These are phyloP conservation scores for Pyrus hybrid DNA, from an alignment of 331 rosid species.

Conservation along the genomic window DNA sequence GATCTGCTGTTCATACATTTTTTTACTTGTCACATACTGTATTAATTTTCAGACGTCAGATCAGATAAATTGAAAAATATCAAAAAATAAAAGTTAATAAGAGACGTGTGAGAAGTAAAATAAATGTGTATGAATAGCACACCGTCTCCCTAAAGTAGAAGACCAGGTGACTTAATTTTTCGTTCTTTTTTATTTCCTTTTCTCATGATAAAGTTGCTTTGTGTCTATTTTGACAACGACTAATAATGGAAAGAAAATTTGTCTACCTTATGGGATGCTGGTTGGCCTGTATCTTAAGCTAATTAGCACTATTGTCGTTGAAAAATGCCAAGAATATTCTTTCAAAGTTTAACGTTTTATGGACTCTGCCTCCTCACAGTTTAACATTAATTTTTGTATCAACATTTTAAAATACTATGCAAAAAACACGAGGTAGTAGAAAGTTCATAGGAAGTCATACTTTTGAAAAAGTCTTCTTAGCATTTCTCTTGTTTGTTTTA, in stretches of 20 bases:
- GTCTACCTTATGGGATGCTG: neutral
- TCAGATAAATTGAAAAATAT: no score
- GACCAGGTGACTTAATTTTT: neutral
- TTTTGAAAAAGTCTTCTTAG: no score
- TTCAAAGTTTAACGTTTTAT: fast-evolving
- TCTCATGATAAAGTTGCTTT: neutral
- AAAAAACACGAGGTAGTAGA: no score
- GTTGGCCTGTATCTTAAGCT: no score
- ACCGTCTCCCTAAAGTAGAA: neutral
- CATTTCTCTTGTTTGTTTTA: no score
- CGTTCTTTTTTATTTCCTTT: neutral
- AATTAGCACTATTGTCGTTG: no score
- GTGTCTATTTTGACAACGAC: neutral
- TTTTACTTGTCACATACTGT: no score
- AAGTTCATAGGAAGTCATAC: fast-evolving
- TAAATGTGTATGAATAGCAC: fast-evolving
- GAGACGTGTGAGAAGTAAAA: fast-evolving
- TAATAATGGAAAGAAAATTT: neutral
- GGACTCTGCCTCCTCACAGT: fast-evolving
- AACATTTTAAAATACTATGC: no score
- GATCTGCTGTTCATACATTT: no score
- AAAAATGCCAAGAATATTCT: no score
- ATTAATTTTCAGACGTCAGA: no score
- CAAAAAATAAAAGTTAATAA: no score
- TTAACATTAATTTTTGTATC: fast-evolving